A percentile compares a stretch with the other conserved stretches of the same genome.
phyloP scores from a whole-genome alignment of 176 grass and related monocot genomes.

The Pharus latifolius region DNA sequence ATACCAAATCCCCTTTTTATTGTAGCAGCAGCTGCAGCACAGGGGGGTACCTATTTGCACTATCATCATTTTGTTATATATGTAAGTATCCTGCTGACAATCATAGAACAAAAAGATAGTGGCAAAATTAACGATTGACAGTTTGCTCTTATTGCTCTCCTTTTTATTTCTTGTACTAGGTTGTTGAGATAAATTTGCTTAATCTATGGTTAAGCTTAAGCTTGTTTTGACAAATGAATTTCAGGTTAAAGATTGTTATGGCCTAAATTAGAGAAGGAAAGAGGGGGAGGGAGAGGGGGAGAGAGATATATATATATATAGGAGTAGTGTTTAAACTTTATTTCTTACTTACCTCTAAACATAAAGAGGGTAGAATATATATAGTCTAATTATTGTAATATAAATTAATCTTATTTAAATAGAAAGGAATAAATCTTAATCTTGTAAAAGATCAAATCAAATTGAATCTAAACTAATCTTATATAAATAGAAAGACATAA shows the following conservation, averaged over 20 bases:
- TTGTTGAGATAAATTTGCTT: slow-evolving; percentile 1
- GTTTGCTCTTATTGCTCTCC: background rate
- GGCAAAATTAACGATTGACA: background rate
- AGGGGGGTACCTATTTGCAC: background rate
- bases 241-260: background rate
- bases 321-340: too few species aligned
- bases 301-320: too few species aligned
- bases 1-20: slow-evolving; percentile 8
- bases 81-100: background rate
- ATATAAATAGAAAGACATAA: too few species aligned
- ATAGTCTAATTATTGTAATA: too few species aligned
- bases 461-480: too few species aligned
- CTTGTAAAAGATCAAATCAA: too few species aligned
- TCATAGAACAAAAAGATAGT: background rate
- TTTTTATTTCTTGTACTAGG: background rate
- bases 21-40: slow-evolving; percentile 1
- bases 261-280: too few species aligned
- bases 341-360: too few species aligned
- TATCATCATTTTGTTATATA: background rate
- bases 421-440: too few species aligned
- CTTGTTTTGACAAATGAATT: slow-evolving; percentile 2
- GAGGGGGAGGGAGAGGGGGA: too few species aligned
- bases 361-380: too few species aligned
- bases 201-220: background rate
- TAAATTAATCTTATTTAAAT: too few species aligned